phyloP scores from a whole-genome alignment of 805 yeast genomes.

The Metschnikowia sp. region DNA sequence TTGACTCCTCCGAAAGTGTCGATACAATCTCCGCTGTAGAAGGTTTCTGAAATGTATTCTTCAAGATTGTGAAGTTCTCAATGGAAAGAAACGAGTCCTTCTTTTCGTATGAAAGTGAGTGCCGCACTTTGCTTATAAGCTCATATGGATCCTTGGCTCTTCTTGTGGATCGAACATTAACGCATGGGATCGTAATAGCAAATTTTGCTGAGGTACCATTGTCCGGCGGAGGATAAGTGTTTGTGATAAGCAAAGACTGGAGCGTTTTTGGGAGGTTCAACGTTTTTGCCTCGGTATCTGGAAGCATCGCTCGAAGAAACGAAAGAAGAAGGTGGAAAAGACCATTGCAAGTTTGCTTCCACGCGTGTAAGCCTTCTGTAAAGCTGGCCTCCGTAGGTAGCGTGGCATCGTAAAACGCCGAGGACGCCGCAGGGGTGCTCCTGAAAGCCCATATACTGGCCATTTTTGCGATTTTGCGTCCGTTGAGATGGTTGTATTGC shows the following conservation, averaged over 20 bases:
- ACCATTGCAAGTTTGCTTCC: conserved; percentile 84
- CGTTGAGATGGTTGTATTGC: conserved; percentile 72
- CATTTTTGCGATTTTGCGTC: conserved; percentile 75
- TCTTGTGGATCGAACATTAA: conserved; percentile 52
- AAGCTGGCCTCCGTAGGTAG: conserved; percentile 38
- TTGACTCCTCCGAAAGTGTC: conserved; percentile 71
- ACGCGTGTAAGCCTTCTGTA: conserved; percentile 66
- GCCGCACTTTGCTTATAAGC: conserved; percentile 47
- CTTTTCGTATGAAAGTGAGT: conserved; percentile 63
- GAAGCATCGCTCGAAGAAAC: conserved; percentile 74
- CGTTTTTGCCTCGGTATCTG: conserved; percentile 57
- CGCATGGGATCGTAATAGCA: conserved; percentile 56
- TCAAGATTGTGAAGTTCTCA: conserved; percentile 74
- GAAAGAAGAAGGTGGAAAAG: conserved; percentile 76
- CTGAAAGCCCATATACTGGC: conserved; percentile 86
- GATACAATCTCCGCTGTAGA: conserved; percentile 52
- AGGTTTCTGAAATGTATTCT: conserved; percentile 61
- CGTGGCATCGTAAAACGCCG: conserved; percentile 39
- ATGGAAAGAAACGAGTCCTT: conserved; percentile 67
- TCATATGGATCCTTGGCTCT: conserved; percentile 52
- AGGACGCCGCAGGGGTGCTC: conserved; percentile 17
- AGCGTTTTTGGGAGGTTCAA: conserved; percentile 62
- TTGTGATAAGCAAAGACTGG: conserved; percentile 60
- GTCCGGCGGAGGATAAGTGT: conserved; percentile 59
- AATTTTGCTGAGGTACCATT: conserved; percentile 32